These are phyloP conservation scores for Rhynchosporium graminicola DNA, from an alignment of 2,329 filamentous ascomycete species.

Conservation along the genomic window DNA sequence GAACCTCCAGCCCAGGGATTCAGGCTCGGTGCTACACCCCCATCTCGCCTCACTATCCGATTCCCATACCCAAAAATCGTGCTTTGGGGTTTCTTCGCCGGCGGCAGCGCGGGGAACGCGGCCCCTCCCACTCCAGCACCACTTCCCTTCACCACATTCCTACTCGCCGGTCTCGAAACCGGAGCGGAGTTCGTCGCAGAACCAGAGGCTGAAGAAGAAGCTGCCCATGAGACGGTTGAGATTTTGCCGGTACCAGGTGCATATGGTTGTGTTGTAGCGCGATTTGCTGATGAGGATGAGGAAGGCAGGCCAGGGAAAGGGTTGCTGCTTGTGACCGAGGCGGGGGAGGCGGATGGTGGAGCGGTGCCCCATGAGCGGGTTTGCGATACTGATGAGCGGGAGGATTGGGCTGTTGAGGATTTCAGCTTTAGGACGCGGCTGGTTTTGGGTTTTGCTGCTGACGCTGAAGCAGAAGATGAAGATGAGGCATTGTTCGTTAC, in stretches of 20 bases:
- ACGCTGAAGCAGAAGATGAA: background rate
- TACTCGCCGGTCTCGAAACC: conserved; percentile 13
- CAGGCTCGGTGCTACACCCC: conserved; percentile 14
- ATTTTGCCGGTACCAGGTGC: conserved; percentile 28
- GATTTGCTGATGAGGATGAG: conserved; percentile 33
- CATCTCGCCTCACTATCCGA: conserved; percentile 56
- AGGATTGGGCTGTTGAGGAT: conserved; percentile 68
- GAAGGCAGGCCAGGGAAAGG: conserved; percentile 49
- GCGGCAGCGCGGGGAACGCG: conserved; percentile 80
- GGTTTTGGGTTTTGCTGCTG: conserved; percentile 45
- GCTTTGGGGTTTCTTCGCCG: conserved; percentile 68
- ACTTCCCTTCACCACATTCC: conserved; percentile 46
- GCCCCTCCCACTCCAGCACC: background rate
- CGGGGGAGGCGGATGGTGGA: conserved; percentile 39
- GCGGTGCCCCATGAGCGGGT: conserved; percentile 57
- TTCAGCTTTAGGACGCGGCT: conserved; percentile 67
- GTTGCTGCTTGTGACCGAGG: conserved; percentile 40
- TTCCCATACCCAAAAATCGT: conserved; percentile 63
- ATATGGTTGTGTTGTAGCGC: conserved; percentile 23
- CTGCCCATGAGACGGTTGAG: conserved; percentile 40
- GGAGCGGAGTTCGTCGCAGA: conserved; percentile 41
- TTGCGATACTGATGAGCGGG: conserved; percentile 57
- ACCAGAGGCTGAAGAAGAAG: conserved; percentile 41
- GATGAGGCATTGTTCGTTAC: conserved; percentile 28
- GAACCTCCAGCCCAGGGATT: conserved; percentile 34